A percentile compares a stretch with the other conserved stretches of the same genome.
Conservation (phyloP, 148 eudicot species). For the Cornus controversa region DNA sequence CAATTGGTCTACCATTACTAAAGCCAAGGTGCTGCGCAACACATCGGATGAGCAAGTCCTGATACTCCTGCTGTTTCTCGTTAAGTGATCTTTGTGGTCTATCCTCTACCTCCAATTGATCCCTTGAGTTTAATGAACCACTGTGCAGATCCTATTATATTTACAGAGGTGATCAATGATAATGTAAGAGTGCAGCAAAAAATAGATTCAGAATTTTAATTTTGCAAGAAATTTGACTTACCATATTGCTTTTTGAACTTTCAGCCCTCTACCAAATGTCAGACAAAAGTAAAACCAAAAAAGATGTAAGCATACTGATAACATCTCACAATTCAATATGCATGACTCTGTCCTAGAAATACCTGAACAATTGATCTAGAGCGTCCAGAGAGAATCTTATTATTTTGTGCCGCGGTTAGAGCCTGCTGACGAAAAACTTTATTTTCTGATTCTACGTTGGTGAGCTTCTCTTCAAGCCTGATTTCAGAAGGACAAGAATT, state of each 20-base stretch:
- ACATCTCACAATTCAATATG: neutral
- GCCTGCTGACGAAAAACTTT: constrained; percentile 90
- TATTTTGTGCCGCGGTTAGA: constrained; percentile 73
- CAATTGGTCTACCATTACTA: constrained; percentile 72
- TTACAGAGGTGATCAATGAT: constrained; percentile 12
- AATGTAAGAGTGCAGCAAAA: neutral
- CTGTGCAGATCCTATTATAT: constrained; percentile 59
- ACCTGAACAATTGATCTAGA: constrained; percentile 82
- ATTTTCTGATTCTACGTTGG: constrained; percentile 78
- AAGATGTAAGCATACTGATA: constrained; percentile 16
- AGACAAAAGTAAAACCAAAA: constrained; percentile 19
- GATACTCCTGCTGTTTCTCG: constrained; percentile 89
- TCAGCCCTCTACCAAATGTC: constrained; percentile 65
- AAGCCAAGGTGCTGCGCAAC: constrained; percentile 86
- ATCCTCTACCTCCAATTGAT: constrained; percentile 61
- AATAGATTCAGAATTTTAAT: neutral
- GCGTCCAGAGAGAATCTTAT: constrained; percentile 58
- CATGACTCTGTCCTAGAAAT: constrained; percentile 12
- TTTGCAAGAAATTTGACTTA: constrained; percentile 19
- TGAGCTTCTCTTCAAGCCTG: constrained; percentile 87
- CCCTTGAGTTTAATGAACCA: constrained; percentile 55
- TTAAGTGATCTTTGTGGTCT: constrained; percentile 82
- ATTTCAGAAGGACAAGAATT: constrained; percentile 24
- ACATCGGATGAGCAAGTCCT: constrained; percentile 86
- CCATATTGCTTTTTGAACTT: constrained; percentile 49